phyloP scores from a whole-genome alignment of 495 filamentous ascomycete genomes.

The Corynascus novoguineensis region DNA sequence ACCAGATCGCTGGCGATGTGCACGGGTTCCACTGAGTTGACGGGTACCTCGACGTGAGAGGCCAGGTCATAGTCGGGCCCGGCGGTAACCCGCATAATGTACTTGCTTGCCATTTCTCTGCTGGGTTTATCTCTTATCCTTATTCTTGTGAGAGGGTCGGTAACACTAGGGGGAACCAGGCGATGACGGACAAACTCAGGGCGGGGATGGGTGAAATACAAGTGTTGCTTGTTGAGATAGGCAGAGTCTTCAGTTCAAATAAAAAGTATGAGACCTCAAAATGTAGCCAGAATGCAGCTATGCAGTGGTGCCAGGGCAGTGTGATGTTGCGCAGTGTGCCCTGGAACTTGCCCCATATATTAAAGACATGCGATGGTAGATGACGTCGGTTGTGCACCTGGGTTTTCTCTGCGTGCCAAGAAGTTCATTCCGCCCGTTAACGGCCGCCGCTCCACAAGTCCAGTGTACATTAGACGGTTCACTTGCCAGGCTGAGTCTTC shows the following conservation, averaged over 20 bases:
- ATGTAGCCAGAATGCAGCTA: too few relatives aligned
- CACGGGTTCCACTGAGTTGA: conserved; percentile 58
- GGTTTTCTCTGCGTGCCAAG: neutral
- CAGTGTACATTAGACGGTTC: too few relatives aligned
- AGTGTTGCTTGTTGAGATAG: too few relatives aligned
- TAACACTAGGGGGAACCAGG: neutral
- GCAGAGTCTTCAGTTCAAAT: too few relatives aligned
- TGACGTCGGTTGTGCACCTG: conserved; percentile 3
- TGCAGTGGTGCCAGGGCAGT: too few relatives aligned
- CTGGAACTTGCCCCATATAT: too few relatives aligned
- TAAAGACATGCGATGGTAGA: neutral
- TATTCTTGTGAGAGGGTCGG: neutral
- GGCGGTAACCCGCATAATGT: conserved; percentile 65
- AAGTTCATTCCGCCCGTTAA: neutral
- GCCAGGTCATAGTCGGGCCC: conserved; percentile 64
- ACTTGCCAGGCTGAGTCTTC: too few relatives aligned
- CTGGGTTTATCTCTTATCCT: neutral
- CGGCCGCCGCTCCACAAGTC: too few relatives aligned
- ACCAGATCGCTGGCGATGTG: conserved; percentile 56
- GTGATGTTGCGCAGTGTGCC: too few relatives aligned
- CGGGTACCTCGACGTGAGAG: conserved; percentile 61
- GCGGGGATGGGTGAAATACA: too few relatives aligned
- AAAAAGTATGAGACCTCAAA: too few relatives aligned
- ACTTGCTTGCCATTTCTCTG: conserved; percentile 58
- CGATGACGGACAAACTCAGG: too few relatives aligned